Percentiles rank a stretch among this genome's conserved stretches.
Evolutionary conservation across 2,329 filamentous ascomycete genomes (phyloP).

Genomic region (Xylariaceae sp.): DNA sequence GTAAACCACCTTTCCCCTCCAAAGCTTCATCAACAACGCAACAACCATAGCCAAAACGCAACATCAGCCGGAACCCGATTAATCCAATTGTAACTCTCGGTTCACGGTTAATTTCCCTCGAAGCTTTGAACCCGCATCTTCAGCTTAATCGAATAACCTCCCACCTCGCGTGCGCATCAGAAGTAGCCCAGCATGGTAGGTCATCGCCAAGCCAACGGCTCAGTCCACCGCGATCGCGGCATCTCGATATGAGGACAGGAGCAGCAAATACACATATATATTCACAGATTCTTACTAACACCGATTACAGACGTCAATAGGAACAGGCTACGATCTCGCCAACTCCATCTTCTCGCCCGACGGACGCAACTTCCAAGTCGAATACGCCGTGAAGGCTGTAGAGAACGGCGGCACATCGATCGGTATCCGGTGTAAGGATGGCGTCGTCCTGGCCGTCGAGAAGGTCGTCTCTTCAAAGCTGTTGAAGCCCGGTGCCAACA

Average conservation of each 20-base stretch:
- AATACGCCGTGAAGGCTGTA: slow-evolving; percentile 97
- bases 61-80: not conserved
- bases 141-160: not conserved
- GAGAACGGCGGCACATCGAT: slow-evolving; percentile 96
- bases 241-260: not conserved
- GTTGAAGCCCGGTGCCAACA: slow-evolving; percentile 91
- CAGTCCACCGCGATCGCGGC: not conserved
- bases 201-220: not conserved
- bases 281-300: slow-evolving; percentile 11
- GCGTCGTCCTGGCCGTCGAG: slow-evolving; percentile 91
- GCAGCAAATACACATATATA: not conserved
- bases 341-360: slow-evolving; percentile 99
- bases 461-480: slow-evolving; percentile 96
- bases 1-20: slow-evolving; percentile 8
- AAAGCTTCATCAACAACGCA: slow-evolving; percentile 17
- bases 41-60: not conserved
- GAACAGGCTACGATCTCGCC: slow-evolving; percentile 97
- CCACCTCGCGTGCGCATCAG: not conserved
- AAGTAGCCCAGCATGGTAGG: slow-evolving; percentile 4
- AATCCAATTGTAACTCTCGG: not conserved
- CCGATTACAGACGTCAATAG: slow-evolving; percentile 82
- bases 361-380: slow-evolving; percentile 97
- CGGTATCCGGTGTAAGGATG: slow-evolving; percentile 95
- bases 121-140: not conserved
- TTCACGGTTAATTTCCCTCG: not conserved